Evolutionary conservation across 768 basidiomycete species (phyloP), one percentile per base, ranked within the genome.

Genomic region (Suillus subalutaceus): DNA sequence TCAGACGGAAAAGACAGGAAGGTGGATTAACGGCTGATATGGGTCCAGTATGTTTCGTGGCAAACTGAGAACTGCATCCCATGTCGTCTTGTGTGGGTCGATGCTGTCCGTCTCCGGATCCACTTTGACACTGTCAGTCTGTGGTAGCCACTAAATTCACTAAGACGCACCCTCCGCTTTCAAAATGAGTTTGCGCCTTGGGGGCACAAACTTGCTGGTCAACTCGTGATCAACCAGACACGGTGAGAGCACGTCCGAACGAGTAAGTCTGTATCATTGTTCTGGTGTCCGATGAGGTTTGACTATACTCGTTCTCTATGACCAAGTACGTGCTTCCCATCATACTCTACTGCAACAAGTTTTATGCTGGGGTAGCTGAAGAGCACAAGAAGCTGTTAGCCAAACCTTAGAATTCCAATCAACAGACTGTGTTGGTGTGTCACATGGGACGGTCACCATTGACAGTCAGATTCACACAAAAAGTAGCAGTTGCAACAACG

Each of bases 11-110:
- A 92, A 77, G 50, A 86, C 82, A 26, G 85, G 86, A 40, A 93
- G 86, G 65, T 87, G 85, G 65, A 89, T 82, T n/a, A 93, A 84
- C 0, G 93, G 93, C 73, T 95, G 93, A 72, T 90, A 94, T 1
- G 86, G 82, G 69, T 95, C 90, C 30, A 95, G 82, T 55, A 80
- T 80, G 60, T 78, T 80, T 41, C 90, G 84, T 9, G 90, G 91
- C n/a, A 94, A 80, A 53, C 82, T 82, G 44, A 90, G 80, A 4
- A 95, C 77, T 9, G 88, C 90, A 67, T 93, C 88, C 92, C 92
- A 94, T 10, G 94, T 76, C 0, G 90, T 90, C 67, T 73, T 73
- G 32, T 73, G 52, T 12, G 64, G 13, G 16, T 26, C 32, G 4
- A 16, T 48, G 9, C 13, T 23, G 16, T 65, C 62, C 6, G 23